These are phyloP conservation scores for Epichloe scottii DNA, from an alignment of 2,329 filamentous ascomycete species.

Conservation along the genomic window DNA sequence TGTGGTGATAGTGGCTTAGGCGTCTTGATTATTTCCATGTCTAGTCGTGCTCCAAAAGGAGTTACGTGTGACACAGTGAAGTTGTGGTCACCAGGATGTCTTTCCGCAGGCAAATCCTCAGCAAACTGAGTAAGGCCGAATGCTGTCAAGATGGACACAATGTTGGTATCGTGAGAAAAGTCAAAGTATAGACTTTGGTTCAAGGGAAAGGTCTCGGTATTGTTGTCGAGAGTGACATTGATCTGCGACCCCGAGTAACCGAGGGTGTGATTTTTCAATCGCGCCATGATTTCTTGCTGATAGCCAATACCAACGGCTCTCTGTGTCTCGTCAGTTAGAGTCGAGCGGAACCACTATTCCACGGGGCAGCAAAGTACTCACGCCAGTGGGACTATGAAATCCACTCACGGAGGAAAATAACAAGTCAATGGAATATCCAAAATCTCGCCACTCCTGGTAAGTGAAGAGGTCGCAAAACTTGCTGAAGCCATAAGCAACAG, in stretches of 20 bases:
- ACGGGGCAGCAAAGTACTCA: slow-evolving; percentile 18
- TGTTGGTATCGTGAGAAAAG: slow-evolving; percentile 68
- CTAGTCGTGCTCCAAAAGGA: slow-evolving; percentile 59
- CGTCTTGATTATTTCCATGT: slow-evolving; percentile 61
- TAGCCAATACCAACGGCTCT: slow-evolving; percentile 63
- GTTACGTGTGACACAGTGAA: slow-evolving; percentile 56
- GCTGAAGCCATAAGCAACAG: slow-evolving; percentile 62
- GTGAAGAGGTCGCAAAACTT: slow-evolving; percentile 64
- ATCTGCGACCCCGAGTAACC: slow-evolving; percentile 46
- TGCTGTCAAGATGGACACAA: slow-evolving; percentile 55
- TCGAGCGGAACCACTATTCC: neutral
- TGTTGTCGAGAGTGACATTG: slow-evolving; percentile 60
- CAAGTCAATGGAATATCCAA: slow-evolving; percentile 59
- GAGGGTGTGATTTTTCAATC: slow-evolving; percentile 53
- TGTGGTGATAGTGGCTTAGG: slow-evolving; percentile 48
- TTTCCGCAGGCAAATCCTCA: slow-evolving; percentile 40
- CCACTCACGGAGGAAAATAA: slow-evolving; percentile 47
- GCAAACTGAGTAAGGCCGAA: slow-evolving; percentile 62
- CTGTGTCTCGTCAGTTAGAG: slow-evolving; percentile 3
- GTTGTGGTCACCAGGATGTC: slow-evolving; percentile 44
- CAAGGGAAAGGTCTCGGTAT: slow-evolving; percentile 55
- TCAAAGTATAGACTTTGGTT: slow-evolving; percentile 66
- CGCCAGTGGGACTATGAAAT: slow-evolving; percentile 52
- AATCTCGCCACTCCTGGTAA: slow-evolving; percentile 60
- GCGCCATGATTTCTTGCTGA: slow-evolving; percentile 60